Evolutionary conservation across 306 rosid species (phyloP).

Genomic region (Quercus berberidifolia): DNA sequence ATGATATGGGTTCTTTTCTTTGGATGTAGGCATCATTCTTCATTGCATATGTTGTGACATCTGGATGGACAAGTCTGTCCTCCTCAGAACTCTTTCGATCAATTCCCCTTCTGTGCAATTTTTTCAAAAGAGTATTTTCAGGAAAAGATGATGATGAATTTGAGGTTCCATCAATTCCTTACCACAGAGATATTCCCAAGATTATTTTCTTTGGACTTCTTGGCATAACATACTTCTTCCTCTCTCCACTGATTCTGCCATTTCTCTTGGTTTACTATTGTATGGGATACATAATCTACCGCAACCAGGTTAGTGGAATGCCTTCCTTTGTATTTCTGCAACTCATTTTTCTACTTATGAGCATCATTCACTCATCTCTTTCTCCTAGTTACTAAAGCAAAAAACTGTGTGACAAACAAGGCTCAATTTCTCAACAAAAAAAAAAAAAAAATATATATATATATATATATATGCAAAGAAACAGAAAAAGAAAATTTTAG

Average conservation of each 20-base stretch:
- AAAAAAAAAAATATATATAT: no score
- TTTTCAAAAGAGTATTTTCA: slow-evolving; percentile 28
- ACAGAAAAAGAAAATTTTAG: neutral
- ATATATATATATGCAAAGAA: neutral
- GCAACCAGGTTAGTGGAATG: slow-evolving; percentile 73
- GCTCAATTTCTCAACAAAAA: no score
- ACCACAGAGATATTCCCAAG: slow-evolving; percentile 64
- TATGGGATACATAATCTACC: slow-evolving; percentile 69
- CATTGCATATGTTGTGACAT: slow-evolving; percentile 62
- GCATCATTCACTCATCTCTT: neutral
- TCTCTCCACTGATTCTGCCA: slow-evolving; percentile 89
- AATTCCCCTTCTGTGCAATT: slow-evolving; percentile 41
- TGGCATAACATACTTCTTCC: slow-evolving; percentile 83
- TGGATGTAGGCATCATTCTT: slow-evolving; percentile 79
- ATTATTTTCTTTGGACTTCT: slow-evolving; percentile 90
- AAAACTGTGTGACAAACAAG: neutral
- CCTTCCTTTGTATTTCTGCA: slow-evolving; percentile 13
- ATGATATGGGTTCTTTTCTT: neutral
- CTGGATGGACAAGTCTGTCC: slow-evolving; percentile 64
- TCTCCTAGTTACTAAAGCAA: neutral
- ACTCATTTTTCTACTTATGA: neutral
- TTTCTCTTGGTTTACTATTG: slow-evolving; percentile 76
- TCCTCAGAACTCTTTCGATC: slow-evolving; percentile 65
- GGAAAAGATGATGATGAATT: slow-evolving; percentile 32
- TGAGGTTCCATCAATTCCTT: slow-evolving; percentile 57